Percentiles rank a stretch among this genome's conserved stretches.
Conservation (phyloP, 805 yeast genomes). For the Candida sonorensis region DNA sequence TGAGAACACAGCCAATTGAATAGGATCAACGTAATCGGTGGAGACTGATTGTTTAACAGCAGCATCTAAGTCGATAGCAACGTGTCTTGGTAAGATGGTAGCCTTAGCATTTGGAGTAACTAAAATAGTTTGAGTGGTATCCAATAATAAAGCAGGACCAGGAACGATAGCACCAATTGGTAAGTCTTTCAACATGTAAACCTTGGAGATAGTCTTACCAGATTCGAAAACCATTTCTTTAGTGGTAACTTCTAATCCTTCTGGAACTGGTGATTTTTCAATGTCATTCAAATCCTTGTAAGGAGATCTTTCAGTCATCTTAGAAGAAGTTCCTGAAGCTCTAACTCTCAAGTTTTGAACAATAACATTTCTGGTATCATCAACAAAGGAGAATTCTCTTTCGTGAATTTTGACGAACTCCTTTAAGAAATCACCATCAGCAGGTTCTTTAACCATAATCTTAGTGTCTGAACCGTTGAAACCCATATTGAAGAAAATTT, state of each 20-base stretch:
- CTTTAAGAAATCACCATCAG: slow-evolving; percentile 27
- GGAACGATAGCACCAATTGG: slow-evolving; percentile 40
- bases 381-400: slow-evolving; percentile 62
- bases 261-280: slow-evolving; percentile 71
- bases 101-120: slow-evolving; percentile 29
- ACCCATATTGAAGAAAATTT: slow-evolving; percentile 67
- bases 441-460: slow-evolving; percentile 51
- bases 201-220: slow-evolving; percentile 21
- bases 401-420: slow-evolving; percentile 49
- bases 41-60: slow-evolving; percentile 30
- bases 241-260: slow-evolving; percentile 47
- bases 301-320: slow-evolving; percentile 8
- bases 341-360: slow-evolving; percentile 60
- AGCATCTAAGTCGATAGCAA: slow-evolving; percentile 20
- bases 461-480: slow-evolving; percentile 89
- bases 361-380: slow-evolving; percentile 46
- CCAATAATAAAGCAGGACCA: slow-evolving; percentile 40
- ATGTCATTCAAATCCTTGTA: slow-evolving; percentile 34
- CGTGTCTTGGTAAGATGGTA: slow-evolving; percentile 29
- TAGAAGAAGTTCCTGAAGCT: slow-evolving; percentile 67
- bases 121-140: slow-evolving; percentile 30
- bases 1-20: slow-evolving; percentile 36
- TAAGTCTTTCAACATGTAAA: slow-evolving; percentile 44
- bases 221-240: slow-evolving; percentile 28
- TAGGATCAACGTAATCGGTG: slow-evolving; percentile 35